Evolutionary conservation across 345 rosid species (phyloP).

Genomic region (Conringia planisiliqua): DNA sequence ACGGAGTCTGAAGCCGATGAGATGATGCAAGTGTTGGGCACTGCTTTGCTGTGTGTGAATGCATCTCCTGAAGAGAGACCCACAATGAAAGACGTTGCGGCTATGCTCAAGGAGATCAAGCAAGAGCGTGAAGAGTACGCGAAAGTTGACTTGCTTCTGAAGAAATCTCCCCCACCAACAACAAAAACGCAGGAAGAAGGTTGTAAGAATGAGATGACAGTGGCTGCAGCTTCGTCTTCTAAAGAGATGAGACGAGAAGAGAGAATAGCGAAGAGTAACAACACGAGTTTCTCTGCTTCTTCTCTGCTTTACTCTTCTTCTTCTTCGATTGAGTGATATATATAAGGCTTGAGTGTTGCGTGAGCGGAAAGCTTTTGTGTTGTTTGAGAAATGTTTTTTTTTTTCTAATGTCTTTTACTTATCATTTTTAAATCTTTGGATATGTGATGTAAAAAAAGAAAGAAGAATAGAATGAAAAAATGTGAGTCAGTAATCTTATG

Average conservation of each 20-base stretch:
- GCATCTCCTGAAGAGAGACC: conserved; percentile 79
- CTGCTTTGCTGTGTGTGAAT: conserved; percentile 71
- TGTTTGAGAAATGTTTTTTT: conserved; percentile 14
- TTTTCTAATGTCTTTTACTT: neutral
- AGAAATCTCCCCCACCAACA: conserved; percentile 53
- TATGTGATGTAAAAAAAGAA: conserved; percentile 25
- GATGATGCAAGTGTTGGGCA: conserved; percentile 81
- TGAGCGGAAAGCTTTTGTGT: conserved; percentile 18
- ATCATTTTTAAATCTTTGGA: neutral
- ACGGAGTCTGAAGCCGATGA: conserved; percentile 66
- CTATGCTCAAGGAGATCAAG: conserved; percentile 92
- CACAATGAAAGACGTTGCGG: conserved; percentile 88
- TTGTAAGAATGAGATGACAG: conserved; percentile 27
- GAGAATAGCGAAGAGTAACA: conserved; percentile 54
- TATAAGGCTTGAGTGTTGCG: conserved; percentile 33
- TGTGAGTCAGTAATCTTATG: conserved; percentile 1
- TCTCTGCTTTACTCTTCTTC: conserved; percentile 69
- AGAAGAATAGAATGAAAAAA: conserved; percentile 10
- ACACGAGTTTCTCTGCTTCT: conserved; percentile 82
- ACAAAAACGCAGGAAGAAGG: conserved; percentile 9
- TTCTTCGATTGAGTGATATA: conserved; percentile 32
- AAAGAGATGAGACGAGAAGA: conserved; percentile 40
- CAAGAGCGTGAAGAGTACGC: conserved; percentile 79
- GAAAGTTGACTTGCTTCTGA: conserved; percentile 68
- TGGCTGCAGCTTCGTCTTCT: conserved; percentile 41